Percentiles rank a stretch among this genome's conserved stretches.
These are phyloP conservation scores for Osmozyma mogii DNA, from an alignment of 805 yeast species.

Conservation along the genomic window DNA sequence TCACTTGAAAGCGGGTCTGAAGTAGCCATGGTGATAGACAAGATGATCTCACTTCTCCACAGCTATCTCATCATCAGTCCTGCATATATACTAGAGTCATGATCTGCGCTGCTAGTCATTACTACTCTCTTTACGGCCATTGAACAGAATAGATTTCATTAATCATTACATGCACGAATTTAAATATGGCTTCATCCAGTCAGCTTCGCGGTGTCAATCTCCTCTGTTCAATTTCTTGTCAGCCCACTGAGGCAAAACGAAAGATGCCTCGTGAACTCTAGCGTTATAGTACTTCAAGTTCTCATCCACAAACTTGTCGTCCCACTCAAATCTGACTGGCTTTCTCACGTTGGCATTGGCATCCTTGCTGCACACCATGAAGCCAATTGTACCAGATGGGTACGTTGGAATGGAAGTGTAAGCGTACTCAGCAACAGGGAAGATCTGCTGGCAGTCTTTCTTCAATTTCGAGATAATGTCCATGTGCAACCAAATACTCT, in stretches of 20 bases:
- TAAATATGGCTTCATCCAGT: too few relatives aligned
- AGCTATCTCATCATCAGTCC: too few relatives aligned
- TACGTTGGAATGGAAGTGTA: slow-evolving; percentile 93
- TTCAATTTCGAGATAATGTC: slow-evolving; percentile 75
- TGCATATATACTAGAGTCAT: too few relatives aligned
- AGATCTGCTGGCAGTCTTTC: slow-evolving; percentile 71
- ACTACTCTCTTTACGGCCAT: too few relatives aligned
- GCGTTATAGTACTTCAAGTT: slow-evolving; percentile 77
- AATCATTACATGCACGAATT: too few relatives aligned
- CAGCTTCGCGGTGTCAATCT: too few relatives aligned
- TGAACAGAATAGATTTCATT: too few relatives aligned
- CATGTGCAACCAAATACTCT: slow-evolving; percentile 89
- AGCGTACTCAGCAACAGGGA: slow-evolving; percentile 88
- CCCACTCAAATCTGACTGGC: slow-evolving; percentile 58
- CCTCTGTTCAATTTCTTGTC: slow-evolving; percentile 34
- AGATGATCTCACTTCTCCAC: too few relatives aligned
- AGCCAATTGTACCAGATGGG: slow-evolving; percentile 97
- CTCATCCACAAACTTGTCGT: slow-evolving; percentile 53
- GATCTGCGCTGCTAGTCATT: too few relatives aligned
- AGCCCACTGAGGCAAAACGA: slow-evolving; percentile 91
- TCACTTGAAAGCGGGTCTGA: too few relatives aligned
- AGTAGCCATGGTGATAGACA: too few relatives aligned
- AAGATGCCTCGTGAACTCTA: slow-evolving; percentile 79
- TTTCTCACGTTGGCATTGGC: slow-evolving; percentile 50
- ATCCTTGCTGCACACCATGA: slow-evolving; percentile 90